A percentile compares a stretch with the other conserved stretches of the same genome.
Evolutionary conservation across 257 asterid genomes (phyloP).

Genomic region (Penstemon newberryi): DNA sequence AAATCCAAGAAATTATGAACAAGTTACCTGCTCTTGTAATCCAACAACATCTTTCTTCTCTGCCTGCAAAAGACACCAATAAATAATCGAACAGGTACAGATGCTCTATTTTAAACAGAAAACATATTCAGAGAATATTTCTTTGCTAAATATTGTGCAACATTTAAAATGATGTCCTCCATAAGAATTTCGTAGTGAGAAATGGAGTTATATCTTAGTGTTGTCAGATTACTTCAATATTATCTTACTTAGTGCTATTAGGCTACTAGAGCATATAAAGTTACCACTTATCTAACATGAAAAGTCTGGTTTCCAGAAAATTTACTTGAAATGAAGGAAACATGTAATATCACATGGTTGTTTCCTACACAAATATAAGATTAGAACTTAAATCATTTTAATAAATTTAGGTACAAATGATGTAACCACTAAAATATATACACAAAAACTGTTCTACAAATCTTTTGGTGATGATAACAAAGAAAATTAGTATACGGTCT

Average conservation of each 20-base stretch:
- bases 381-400: too few relatives aligned
- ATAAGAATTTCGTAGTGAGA: background rate
- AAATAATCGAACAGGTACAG: too few relatives aligned
- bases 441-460: too few relatives aligned
- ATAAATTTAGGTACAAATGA: too few relatives aligned
- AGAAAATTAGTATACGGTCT: too few relatives aligned
- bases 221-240: background rate
- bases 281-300: background rate
- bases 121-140: too few relatives aligned
- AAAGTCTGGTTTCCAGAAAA: background rate
- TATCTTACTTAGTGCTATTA: background rate
- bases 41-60: slow-evolving; percentile 90
- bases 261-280: background rate
- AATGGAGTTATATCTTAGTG: background rate
- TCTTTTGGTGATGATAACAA: too few relatives aligned
- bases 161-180: background rate
- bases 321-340: background rate
- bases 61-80: slow-evolving; percentile 55
- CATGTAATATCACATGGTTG: too few relatives aligned
- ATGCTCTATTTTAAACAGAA: too few relatives aligned
- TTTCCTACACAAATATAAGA: too few relatives aligned
- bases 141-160: too few relatives aligned
- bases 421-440: too few relatives aligned
- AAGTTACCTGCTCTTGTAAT: slow-evolving; percentile 84
- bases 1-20: slow-evolving; percentile 10